A percentile compares a stretch with the other conserved stretches of the same genome.
phyloP scores from a whole-genome alignment of 176 grass and related monocot species.

The Triticum urartu region DNA sequence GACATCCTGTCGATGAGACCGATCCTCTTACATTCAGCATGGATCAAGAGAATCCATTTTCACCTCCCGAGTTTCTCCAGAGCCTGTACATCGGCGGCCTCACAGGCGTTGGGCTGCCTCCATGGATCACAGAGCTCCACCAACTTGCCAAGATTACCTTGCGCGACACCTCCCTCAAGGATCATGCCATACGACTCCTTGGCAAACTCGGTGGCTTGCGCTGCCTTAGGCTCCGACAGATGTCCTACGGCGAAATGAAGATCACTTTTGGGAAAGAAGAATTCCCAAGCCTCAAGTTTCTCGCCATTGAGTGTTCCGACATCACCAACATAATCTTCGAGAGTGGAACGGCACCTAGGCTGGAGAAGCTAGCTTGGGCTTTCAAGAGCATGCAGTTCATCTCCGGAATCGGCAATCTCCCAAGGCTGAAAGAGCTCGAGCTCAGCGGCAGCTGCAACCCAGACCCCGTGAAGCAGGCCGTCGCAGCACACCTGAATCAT shows the following conservation, averaged over 20 bases:
- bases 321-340: conserved; percentile 9
- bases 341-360: neutral
- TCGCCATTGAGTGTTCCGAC: neutral
- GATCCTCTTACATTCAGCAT: neutral
- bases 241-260: neutral
- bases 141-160: conserved; percentile 23
- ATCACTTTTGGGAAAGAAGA: neutral
- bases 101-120: conserved; percentile 8
- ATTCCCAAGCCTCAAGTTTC: conserved; percentile 6
- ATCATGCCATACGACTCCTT: neutral
- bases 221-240: neutral
- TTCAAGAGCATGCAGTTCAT: neutral
- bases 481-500: neutral
- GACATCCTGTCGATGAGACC: neutral
- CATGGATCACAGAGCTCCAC: conserved; percentile 14
- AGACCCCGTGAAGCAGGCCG: neutral
- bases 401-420: neutral
- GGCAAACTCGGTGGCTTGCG: neutral
- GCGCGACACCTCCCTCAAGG: neutral
- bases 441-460: neutral
- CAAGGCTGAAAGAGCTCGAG: neutral
- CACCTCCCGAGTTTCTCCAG: conserved; percentile 8
- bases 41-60: neutral
- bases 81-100: conserved; percentile 24
- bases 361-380: conserved; percentile 9